Percentiles rank a stretch among this genome's conserved stretches.
phyloP scores from a whole-genome alignment of 2,329 filamentous ascomycete species.

The Calonectria pseudoturangicola region DNA sequence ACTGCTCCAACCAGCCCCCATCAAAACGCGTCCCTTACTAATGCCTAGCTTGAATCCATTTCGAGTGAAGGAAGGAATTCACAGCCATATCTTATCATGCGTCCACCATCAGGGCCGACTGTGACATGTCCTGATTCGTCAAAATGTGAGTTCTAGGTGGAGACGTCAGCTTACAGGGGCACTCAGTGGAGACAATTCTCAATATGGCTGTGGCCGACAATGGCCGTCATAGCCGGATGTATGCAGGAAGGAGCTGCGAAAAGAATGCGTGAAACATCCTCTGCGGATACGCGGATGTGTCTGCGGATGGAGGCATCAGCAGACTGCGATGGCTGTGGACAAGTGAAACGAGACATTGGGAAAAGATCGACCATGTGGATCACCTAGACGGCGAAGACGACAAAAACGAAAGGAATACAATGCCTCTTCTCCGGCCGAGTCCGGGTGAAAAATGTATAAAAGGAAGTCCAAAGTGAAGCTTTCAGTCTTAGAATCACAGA shows the following conservation, averaged over 20 bases:
- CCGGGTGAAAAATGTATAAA: background rate
- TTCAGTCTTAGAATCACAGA: background rate
- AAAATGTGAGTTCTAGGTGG: background rate
- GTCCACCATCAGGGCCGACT: background rate
- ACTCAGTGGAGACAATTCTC: background rate
- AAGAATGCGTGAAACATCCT: background rate
- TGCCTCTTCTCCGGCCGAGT: background rate
- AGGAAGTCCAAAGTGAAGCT: background rate
- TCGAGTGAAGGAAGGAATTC: background rate
- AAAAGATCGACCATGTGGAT: background rate
- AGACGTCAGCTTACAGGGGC: background rate
- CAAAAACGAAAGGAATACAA: background rate
- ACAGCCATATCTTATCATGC: background rate
- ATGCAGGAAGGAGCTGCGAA: background rate
- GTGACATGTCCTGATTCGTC: background rate
- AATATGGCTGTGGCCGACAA: background rate
- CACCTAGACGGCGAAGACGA: background rate
- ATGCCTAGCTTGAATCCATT: background rate
- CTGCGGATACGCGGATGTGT: background rate
- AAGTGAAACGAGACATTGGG: background rate
- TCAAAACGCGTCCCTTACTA: background rate
- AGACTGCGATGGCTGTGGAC: background rate
- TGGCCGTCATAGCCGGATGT: background rate
- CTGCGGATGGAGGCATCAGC: slow-evolving; percentile 3
- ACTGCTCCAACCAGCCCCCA: background rate